Base-by-base conservation (phyloP, 2,329 filamentous ascomycete species). In the Penicillium sp. region DNA sequence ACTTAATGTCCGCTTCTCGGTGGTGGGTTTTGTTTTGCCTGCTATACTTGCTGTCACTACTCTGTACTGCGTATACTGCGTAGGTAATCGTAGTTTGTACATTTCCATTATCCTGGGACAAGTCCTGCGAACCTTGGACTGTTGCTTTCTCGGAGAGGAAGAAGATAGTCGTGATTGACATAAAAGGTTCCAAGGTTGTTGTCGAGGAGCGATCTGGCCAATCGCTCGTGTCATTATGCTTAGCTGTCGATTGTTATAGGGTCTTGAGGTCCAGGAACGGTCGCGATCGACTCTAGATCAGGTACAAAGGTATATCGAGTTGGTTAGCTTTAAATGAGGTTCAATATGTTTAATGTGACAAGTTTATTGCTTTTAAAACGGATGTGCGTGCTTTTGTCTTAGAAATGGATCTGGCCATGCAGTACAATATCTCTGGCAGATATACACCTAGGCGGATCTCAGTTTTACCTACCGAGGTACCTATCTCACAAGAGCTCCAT, bases 151-250 rank as follows among this genome's bases (percentile, higher is more conserved):
- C 28, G 42, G 49, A 52, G 42, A 48, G 52, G 52, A 45, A 51
- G 52, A 55, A 53, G 49, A 60, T 59, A 54, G 46, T 57, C 54
- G 41, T 47, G 58, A 61, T 60, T 58, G 57, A 60, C 57, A 46
- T 57, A 50, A 58, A 23, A 23, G 15, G 15, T 18, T 18, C 15
- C 15, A 18, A 18, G 15, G 15, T 61, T 54, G 44, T 49, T 57
- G 29, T 49, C 40, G 15, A 35, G n/a, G 46, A 61, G 55, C 58
- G 58, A 61, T 61, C 52, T 61, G 37, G 57, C 55, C 50, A 50
- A 58, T 52, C 39, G 39, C 47, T 38, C 50, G 43, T 60, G 55
- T 57, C 57, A 55, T 33, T 18, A 51, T 50, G 56, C 57, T 60
- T 57, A 44, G 56, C 56, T 42, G 46, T 41, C 37, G 44, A 49